A percentile compares a stretch with the other conserved stretches of the same genome.
These are phyloP conservation scores for Uronychia setigera DNA, from an alignment of 73 alveolate genomes.

Conservation along the genomic window DNA sequence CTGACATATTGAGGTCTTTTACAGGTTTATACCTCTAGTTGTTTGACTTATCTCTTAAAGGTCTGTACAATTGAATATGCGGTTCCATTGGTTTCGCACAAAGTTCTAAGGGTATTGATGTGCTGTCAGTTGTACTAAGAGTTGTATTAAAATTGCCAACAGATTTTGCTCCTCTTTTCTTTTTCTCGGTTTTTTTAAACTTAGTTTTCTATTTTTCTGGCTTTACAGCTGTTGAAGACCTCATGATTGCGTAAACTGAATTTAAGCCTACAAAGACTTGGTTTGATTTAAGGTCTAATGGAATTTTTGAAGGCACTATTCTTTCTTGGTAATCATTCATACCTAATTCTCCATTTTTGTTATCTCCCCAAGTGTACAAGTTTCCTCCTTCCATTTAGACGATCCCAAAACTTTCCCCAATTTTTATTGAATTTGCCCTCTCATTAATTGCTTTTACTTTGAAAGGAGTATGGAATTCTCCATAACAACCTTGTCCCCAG, in stretches of 20 bases:
- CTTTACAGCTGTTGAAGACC: not conserved
- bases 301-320: not conserved
- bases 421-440: not conserved
- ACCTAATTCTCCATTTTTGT: not conserved
- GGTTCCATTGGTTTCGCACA: not conserved
- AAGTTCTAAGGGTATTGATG: not conserved
- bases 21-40: too few species aligned
- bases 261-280: not conserved
- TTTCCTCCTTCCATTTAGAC: not conserved
- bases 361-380: not conserved
- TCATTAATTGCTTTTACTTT: not conserved
- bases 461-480: conserved; percentile 27
- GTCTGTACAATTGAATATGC: too few species aligned
- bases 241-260: not conserved
- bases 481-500: conserved; percentile 89
- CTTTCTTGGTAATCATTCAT: not conserved
- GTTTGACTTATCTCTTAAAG: too few species aligned
- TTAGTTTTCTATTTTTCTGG: not conserved
- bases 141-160: not conserved
- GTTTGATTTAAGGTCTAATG: not conserved
- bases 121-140: not conserved
- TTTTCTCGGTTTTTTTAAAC: not conserved
- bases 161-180: not conserved
- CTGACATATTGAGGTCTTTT: too few species aligned
- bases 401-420: not conserved